Percentiles rank a stretch among this genome's conserved stretches.
Evolutionary conservation across 495 filamentous ascomycete species (phyloP).

Genomic region (Lineolata rhizophorae): DNA sequence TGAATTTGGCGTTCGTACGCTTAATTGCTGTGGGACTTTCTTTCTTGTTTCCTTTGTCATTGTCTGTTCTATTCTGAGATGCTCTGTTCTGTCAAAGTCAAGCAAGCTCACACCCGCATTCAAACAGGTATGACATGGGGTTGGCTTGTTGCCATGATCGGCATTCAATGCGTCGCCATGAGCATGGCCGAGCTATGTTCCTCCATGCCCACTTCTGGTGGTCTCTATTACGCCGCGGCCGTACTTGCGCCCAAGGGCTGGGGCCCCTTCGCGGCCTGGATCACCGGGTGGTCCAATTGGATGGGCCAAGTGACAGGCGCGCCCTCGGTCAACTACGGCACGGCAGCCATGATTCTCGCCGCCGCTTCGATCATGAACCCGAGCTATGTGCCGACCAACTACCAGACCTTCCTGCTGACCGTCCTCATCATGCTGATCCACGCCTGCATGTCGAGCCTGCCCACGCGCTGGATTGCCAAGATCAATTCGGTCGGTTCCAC

Average conservation of each 20-base stretch:
- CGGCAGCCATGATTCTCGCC: constrained; percentile 53
- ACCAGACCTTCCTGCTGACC: constrained; percentile 52
- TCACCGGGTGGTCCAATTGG: constrained; percentile 48
- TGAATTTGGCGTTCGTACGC: too few species aligned
- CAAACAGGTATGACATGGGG: constrained; percentile 77
- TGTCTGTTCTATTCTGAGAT: too few species aligned
- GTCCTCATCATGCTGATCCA: constrained; percentile 49
- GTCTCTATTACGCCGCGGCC: constrained; percentile 58
- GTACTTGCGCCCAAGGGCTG: constrained; percentile 59
- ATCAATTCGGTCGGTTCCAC: constrained; percentile 56
- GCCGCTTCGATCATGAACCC: constrained; percentile 47
- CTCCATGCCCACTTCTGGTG: constrained; percentile 51
- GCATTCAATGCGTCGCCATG: constrained; percentile 52
- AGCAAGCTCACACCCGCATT: too few species aligned
- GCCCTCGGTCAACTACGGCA: constrained; percentile 28
- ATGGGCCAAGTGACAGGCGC: constrained; percentile 32
- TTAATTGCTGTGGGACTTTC: too few species aligned
- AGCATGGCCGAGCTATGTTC: constrained; percentile 45
- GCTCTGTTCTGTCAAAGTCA: too few species aligned
- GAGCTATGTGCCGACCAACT: constrained; percentile 36
- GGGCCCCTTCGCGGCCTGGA: constrained; percentile 49
- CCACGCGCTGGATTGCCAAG: constrained; percentile 51
- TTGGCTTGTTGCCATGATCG: constrained; percentile 54
- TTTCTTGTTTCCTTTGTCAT: too few species aligned
- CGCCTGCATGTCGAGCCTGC: constrained; percentile 48